Evolutionary conservation across 139 green algal genomes (phyloP).

Genomic region (Chlorella sorokiniana): DNA sequence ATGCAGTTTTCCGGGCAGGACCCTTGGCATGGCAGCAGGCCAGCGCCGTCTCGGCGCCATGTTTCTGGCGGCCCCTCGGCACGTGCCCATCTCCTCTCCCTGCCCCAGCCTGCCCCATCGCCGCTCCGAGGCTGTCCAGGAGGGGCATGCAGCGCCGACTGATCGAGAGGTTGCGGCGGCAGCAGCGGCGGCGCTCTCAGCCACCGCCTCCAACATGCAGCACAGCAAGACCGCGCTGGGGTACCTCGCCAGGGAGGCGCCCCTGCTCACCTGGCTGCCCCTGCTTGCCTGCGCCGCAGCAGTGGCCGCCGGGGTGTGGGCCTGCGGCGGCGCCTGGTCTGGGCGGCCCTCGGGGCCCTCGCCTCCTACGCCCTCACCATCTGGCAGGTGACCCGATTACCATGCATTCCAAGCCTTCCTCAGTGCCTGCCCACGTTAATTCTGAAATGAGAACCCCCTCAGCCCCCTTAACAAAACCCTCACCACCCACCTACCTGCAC

Average conservation of each 20-base stretch:
- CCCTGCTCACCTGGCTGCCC: slow-evolving; percentile 9
- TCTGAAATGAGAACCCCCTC: neutral
- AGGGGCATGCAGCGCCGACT: neutral
- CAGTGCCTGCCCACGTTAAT: neutral
- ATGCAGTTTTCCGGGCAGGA: too few species aligned
- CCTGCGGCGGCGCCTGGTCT: neutral
- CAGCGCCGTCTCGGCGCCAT: too few species aligned
- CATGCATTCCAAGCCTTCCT: neutral
- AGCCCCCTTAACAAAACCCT: neutral
- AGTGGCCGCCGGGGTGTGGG: neutral
- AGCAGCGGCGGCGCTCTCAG: neutral
- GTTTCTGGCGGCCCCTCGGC: too few species aligned
- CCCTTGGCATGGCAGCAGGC: too few species aligned
- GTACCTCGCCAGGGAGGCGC: neutral
- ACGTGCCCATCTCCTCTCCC: neutral
- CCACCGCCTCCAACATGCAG: neutral
- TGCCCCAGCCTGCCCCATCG: neutral
- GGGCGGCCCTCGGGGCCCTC: neutral
- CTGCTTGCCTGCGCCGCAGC: neutral
- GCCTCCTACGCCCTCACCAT: neutral
- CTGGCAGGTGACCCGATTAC: neutral
- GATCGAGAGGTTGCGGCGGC: neutral
- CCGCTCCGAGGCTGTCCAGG: neutral
- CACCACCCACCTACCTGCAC: neutral
- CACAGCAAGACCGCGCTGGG: neutral